A percentile compares a stretch with the other conserved stretches of the same genome.
These are phyloP conservation scores for Cutaneotrichosporon sp. DNA, from an alignment of 1,284 basidiomycete genomes.

Conservation along the genomic window DNA sequence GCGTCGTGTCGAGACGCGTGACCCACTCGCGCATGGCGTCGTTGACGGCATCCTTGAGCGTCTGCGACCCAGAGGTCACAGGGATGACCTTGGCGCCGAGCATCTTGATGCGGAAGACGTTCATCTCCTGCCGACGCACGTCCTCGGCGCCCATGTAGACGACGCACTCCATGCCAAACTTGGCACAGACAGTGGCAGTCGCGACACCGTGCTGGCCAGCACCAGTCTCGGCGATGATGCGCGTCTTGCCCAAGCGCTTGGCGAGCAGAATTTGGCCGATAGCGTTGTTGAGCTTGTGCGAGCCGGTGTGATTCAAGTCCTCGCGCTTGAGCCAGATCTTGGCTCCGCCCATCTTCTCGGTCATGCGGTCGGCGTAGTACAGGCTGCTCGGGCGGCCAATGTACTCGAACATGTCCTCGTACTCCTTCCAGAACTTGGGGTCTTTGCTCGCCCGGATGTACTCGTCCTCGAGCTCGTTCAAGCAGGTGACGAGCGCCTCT, in stretches of 20 bases:
- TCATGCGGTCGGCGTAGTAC: conserved; percentile 73
- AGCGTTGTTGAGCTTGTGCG: conserved; percentile 96
- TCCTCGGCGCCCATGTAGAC: conserved; percentile 99
- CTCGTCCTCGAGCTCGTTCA: conserved; percentile 86
- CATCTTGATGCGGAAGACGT: conserved; percentile 98
- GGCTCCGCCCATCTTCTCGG: conserved; percentile 77
- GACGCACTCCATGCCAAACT: conserved; percentile 92
- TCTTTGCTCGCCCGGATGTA: conserved; percentile 85
- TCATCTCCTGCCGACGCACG: conserved; percentile 89
- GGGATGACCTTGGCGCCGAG: conserved; percentile 91
- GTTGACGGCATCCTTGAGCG: conserved; percentile 97
- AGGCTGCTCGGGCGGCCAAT: conserved; percentile 75
- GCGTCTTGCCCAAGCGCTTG: conserved; percentile 85
- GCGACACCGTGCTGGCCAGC: conserved; percentile 99
- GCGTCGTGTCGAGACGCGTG: conserved; percentile 86
- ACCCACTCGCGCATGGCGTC: conserved; percentile 99
- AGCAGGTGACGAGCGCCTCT: conserved; percentile 87
- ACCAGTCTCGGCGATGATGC: conserved; percentile 98
- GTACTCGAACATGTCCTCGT: conserved; percentile 84
- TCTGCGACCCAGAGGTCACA: conserved; percentile 91
- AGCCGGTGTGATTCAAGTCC: conserved; percentile 84
- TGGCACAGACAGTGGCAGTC: conserved; percentile 96
- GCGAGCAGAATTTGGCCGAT: conserved; percentile 94
- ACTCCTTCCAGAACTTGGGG: conserved; percentile 92
- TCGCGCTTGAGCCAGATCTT: conserved; percentile 90